Evolutionary conservation across 352 stramenopile genomes (phyloP), one percentile per base, ranked within the genome.

Genomic region (Phytophthora multivora): DNA sequence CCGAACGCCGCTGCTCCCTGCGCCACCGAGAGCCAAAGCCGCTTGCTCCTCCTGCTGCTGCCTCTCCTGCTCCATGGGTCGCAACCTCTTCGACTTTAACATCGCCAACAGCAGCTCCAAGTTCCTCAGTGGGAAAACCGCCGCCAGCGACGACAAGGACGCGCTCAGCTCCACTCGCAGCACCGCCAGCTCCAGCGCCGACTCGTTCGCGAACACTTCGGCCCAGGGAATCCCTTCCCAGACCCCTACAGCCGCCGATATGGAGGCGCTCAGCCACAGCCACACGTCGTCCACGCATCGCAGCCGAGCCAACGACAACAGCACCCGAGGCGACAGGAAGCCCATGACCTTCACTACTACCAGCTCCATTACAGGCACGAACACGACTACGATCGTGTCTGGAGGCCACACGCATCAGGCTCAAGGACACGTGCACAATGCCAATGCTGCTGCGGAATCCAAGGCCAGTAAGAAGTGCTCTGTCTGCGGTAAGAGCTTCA

Each of bases 401-500:
- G 42, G 43, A 26, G 57, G 52, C 21, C 66, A 69, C 19, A 45
- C 54, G 18, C 59, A 66, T 5, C 52, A 59, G 23, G 28, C 38
- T 10, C 7, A 15, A 10, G 39, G 41, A 7, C 60, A 59, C 35
- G 60, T 35, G 33, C 50, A 59, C 39, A 69, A 60, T 26, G 40
- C 51, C 28, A 45, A 35, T 18, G 52, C 49, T 4, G 51, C 63
- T 1, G 42, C 53, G 30, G 63, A 68, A 36, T 55, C 59, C 30
- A 69, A 66, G 35, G 38, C 51, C 43, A 63, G 50, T 43, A 90
- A 90, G 53, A 91, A 90, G 51, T 96, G 87, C 59, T 77, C 77
- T 0, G 79, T 91, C 8, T 96, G 87, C 58, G 83, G 79, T 62
- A 96, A 94, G 65, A 81, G 73, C 46, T 96, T 96, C 56, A 94